Evolutionary conservation across 257 asterid species (phyloP), one percentile per base, ranked within the genome.

Genomic region (Mentha longifolia): DNA sequence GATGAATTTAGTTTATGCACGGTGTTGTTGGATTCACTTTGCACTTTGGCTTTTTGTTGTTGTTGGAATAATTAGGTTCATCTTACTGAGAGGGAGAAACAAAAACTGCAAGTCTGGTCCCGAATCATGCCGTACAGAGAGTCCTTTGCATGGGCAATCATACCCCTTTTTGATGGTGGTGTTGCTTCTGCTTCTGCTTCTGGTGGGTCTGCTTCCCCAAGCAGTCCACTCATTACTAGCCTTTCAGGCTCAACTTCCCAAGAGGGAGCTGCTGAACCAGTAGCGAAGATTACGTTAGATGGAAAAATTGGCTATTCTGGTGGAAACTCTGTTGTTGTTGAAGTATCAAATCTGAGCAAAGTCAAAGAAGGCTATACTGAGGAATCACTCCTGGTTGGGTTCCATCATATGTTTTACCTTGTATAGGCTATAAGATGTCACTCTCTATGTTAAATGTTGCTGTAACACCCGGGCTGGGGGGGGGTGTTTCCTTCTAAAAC

Each of bases 361-460:
- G 99, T 95, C 70, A 95, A 95, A 84, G 99, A 95, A 87, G 83
- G 97, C 85, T 95, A 95, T 74, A 88, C 96, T 0, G 99, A 92
- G 87, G 98, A 95, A 77, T 95, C 92, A 73, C 97, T 95, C 72
- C 92, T 92, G 96, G 99, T 95, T 71, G 80, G 20, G 37, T 49
- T 47, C 66, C 61, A 25, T 76, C 64, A 20, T 50, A 57, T 47
- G 35, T 55, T 11, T 61, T 42, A 16, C 55, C 28, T 55, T 56
- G 13, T 55, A 17, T 65, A 33, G 37, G 54, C 41, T 42, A 5
- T 72, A 69, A 74, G 49, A 59, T 37, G 10, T 30, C 51, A 43
- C 47, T 65, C 56, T 59, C 45, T 25, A 59, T 41, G 31, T 37
- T 31, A 28, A 33, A n/a, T 46, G 46, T 41, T 61, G 7, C n/a